These are phyloP conservation scores for Rhodomyrtus tomentosa DNA, from an alignment of 345 rosid genomes.

Conservation along the genomic window DNA sequence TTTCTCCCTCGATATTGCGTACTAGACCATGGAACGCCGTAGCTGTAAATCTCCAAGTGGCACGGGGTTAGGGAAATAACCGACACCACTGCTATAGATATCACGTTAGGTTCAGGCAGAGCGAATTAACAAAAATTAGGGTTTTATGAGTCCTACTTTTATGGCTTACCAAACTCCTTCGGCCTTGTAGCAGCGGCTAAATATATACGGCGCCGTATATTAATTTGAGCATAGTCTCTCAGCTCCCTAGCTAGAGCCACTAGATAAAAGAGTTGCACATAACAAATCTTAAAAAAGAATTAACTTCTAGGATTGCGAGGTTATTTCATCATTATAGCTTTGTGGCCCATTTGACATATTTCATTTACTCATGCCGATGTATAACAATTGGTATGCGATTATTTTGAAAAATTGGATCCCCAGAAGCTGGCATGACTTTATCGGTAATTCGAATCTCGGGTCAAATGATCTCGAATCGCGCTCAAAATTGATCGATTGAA, in stretches of 20 bases:
- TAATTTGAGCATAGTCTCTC: not conserved
- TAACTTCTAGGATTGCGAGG: not conserved
- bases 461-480: no score
- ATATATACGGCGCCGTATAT: not conserved
- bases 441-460: no score
- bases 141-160: not conserved
- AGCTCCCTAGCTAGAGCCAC: not conserved
- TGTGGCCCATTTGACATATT: not conserved
- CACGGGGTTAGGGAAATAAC: not conserved
- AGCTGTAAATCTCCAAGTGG: not conserved
- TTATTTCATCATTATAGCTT: not conserved
- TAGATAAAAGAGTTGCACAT: not conserved
- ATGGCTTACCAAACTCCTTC: not conserved
- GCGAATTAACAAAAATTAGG: not conserved
- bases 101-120: not conserved
- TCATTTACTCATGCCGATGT: not conserved
- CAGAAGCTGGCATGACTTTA: no score
- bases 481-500: no score
- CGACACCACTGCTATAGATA: not conserved
- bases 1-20: not conserved
- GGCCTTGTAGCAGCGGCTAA: not conserved
- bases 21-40: not conserved
- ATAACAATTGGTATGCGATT: no score
- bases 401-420: no score
- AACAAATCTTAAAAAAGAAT: not conserved